Evolutionary conservation across 371 early-diverging fungal species (phyloP).

Genomic region (Vairimorpha ceranae): DNA sequence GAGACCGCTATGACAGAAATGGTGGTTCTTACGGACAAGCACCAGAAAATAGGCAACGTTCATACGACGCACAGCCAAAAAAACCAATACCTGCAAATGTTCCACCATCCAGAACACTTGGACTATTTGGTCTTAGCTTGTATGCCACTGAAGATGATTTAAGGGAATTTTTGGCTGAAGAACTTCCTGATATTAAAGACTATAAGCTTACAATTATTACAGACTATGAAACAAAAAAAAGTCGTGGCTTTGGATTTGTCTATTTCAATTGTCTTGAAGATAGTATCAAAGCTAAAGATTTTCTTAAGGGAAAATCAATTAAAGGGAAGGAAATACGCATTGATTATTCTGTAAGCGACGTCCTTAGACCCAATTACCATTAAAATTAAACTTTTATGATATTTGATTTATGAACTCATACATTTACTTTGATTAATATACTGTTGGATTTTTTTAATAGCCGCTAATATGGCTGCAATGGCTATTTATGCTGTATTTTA

Average conservation of each 20-base stretch:
- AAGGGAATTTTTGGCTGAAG: constrained; percentile 49
- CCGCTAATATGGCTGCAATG: no score
- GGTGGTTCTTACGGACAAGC: neutral
- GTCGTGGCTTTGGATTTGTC: constrained; percentile 58
- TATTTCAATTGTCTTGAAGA: constrained; percentile 59
- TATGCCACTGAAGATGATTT: constrained; percentile 52
- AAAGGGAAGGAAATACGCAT: constrained; percentile 49
- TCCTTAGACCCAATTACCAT: constrained; percentile 3
- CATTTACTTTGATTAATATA: no score
- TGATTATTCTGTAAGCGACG: constrained; percentile 54
- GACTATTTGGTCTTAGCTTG: constrained; percentile 57
- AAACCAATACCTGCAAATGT: constrained; percentile 10
- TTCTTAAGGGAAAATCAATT: constrained; percentile 43
- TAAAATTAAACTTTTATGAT: neutral
- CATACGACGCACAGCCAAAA: neutral
- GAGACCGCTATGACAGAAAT: neutral
- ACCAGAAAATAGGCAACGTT: neutral
- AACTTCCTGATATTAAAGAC: constrained; percentile 38
- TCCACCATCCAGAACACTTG: constrained; percentile 51
- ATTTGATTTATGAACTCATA: no score
- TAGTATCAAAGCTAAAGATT: constrained; percentile 53
- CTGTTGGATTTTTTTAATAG: no score
- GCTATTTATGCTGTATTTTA: no score
- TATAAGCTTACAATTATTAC: constrained; percentile 40
- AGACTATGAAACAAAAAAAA: constrained; percentile 47